Percentiles rank a stretch among this genome's conserved stretches.
Conservation (phyloP, 2,329 filamentous ascomycete species). For the Ramularia endophylla region DNA sequence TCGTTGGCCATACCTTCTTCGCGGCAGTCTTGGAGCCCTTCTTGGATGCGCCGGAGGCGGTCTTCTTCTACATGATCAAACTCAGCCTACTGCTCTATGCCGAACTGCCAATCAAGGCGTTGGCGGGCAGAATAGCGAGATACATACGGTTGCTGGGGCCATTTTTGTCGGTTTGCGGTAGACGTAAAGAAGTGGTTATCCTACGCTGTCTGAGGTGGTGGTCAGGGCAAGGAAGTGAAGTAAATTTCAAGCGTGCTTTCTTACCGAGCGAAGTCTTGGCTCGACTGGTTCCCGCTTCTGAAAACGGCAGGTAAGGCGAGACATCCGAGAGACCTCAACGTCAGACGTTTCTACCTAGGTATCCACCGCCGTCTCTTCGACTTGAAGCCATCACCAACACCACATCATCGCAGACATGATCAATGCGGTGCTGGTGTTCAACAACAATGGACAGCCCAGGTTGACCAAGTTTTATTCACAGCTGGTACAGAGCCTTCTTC, state of each 20-base stretch:
- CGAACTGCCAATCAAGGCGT: conserved; percentile 33
- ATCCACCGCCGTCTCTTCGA: too few species aligned
- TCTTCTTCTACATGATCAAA: conserved; percentile 52
- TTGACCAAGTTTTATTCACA: conserved; percentile 99
- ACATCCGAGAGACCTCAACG: too few species aligned
- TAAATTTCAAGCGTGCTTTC: too few species aligned
- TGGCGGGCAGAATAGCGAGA: conserved; percentile 93
- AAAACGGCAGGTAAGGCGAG: too few species aligned
- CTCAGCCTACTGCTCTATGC: conserved; percentile 79
- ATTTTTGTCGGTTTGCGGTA: conserved; percentile 55
- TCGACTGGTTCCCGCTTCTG: too few species aligned
- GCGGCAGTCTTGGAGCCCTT: conserved; percentile 62
- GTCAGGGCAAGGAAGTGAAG: background rate
- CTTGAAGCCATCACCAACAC: too few species aligned
- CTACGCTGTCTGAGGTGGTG: conserved; percentile 55
- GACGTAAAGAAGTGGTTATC: conserved; percentile 86
- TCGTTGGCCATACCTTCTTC: conserved; percentile 65
- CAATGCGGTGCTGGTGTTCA: conserved; percentile 97
- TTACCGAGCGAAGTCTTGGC: too few species aligned
- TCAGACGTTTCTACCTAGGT: too few species aligned
- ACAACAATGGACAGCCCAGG: conserved; percentile 92
- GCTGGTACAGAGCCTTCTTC: conserved; percentile 54
- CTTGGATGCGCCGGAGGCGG: conserved; percentile 41
- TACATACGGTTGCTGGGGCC: conserved; percentile 86
- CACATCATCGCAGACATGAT: conserved; percentile 59